Conservation (phyloP, 345 rosid species). For the Atalantia buxifolia region DNA sequence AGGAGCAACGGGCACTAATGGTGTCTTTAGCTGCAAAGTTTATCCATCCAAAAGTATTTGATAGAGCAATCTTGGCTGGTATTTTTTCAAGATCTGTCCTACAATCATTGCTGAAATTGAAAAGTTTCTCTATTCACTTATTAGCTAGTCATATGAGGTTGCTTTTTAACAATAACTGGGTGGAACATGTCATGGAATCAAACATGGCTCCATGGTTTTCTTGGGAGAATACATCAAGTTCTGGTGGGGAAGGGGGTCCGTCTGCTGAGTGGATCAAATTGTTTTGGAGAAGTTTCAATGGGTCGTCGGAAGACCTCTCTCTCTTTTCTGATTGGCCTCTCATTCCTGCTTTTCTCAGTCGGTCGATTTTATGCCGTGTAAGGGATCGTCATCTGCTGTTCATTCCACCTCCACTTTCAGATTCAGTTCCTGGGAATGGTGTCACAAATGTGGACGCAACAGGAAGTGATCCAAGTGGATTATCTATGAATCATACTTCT, state of each 20-base stretch:
- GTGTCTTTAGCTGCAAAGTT: slow-evolving; percentile 66
- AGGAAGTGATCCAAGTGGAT: slow-evolving; percentile 33
- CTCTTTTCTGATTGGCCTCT: slow-evolving; percentile 90
- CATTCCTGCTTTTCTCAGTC: slow-evolving; percentile 92
- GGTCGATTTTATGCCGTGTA: slow-evolving; percentile 83
- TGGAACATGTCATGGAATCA: slow-evolving; percentile 60
- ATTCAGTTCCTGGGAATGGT: slow-evolving; percentile 28
- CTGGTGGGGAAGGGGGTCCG: slow-evolving; percentile 73
- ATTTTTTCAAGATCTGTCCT: slow-evolving; percentile 51
- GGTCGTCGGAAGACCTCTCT: slow-evolving; percentile 59
- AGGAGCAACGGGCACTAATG: slow-evolving; percentile 82
- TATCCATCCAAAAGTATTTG: slow-evolving; percentile 73
- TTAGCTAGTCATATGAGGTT: slow-evolving; percentile 70
- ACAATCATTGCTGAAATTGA: slow-evolving; percentile 56
- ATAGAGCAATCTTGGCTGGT: slow-evolving; percentile 60
- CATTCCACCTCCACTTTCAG: slow-evolving; percentile 57
- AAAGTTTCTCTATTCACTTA: slow-evolving; percentile 64
- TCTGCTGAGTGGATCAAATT: slow-evolving; percentile 83
- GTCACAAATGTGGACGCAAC: slow-evolving; percentile 23
- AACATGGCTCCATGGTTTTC: slow-evolving; percentile 86
- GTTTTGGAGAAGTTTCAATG: slow-evolving; percentile 78
- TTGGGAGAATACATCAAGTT: slow-evolving; percentile 61
- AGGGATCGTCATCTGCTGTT: slow-evolving; percentile 69
- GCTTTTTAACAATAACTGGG: slow-evolving; percentile 79
- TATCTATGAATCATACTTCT: slow-evolving; percentile 29